Evolutionary conservation across 257 asterid genomes (phyloP), one percentile per base, ranked within the genome.

Genomic region (Apocynum venetum): DNA sequence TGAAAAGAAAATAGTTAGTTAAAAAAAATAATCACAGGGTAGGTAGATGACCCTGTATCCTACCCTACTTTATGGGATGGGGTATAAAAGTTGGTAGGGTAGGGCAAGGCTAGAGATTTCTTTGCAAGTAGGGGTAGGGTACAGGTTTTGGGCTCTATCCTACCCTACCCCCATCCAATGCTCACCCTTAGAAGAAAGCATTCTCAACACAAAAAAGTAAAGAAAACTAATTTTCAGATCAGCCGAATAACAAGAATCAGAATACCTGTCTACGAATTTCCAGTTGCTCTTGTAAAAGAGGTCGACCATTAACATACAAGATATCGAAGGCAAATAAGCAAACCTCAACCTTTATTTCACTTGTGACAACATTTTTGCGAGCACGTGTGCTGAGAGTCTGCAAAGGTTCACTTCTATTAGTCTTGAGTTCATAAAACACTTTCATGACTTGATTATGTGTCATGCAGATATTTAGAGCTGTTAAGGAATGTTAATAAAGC

Each of bases 271-370:
- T 88, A 70, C 98, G 98, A 79, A 87, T 85, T 73, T 84, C 78
- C 41, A 96, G 96, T 80, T 93, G 98, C 78, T 91, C 97, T 73
- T 90, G 95, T 64, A 96, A 86, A 86, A 93, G 98, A 80, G 87
- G 83, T 83, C 89, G 90, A 65, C 99, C 97, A 77, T 96, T 86
- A 14, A 96, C 85, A 84, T 90, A 91, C 84, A 96, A 90, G 71
- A 93, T 87, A 80, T 96, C 99, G 78, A 96, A 96, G 55, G 99
- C 96, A 86, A n/a, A 96, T 82, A 93, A 90, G 90, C 96, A 93
- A 72, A 96, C 99, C 3, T 85, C 80, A 82, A 96, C 96, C 88
- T 91, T 92, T 80, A 93, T 93, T 43, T 91, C 98, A 75, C 82
- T 83, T 83, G 86, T 73, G 73, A 78, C 86, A 76, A 93, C 99